phyloP scores from a whole-genome alignment of 257 asterid species.

The Ballota nigra region DNA sequence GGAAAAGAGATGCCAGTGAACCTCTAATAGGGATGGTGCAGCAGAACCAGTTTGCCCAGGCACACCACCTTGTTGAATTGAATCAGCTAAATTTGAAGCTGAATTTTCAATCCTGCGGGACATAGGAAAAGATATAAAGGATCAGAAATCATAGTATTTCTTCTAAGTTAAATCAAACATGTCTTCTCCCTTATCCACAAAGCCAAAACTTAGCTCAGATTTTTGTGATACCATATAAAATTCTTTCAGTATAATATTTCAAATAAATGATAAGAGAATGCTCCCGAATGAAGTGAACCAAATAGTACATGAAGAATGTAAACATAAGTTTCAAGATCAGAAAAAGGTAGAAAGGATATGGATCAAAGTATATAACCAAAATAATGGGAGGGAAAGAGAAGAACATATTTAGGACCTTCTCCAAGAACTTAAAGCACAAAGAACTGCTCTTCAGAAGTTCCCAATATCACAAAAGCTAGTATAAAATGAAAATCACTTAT shows the following conservation, averaged over 20 bases:
- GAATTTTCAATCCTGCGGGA: conserved; percentile 76
- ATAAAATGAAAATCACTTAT: neutral
- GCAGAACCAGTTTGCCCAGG: conserved; percentile 57
- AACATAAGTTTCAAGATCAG: neutral
- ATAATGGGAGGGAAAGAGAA: neutral
- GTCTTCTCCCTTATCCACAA: conserved; percentile 7
- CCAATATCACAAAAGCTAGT: neutral
- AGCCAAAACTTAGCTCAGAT: neutral
- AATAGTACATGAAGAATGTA: neutral
- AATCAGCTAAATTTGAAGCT: conserved; percentile 65
- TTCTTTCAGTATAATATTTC: neutral
- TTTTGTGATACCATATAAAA: neutral
- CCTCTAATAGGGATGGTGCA: conserved; percentile 88
- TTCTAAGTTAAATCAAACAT: conserved; percentile 3
- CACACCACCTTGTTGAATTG: conserved; percentile 69
- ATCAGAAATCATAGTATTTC: conserved; percentile 10
- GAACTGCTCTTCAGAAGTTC: neutral
- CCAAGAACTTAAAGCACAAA: conserved; percentile 1
- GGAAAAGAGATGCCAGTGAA: conserved; percentile 22
- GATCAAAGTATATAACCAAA: neutral
- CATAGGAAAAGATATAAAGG: conserved; percentile 21
- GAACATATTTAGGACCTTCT: conserved; percentile 5
- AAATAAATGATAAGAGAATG: neutral
- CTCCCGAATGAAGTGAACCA: neutral
- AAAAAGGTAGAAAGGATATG: neutral